A percentile compares a stretch with the other conserved stretches of the same genome.
phyloP scores from a whole-genome alignment of 2,329 filamentous ascomycete species.

The Microsporum canis region DNA sequence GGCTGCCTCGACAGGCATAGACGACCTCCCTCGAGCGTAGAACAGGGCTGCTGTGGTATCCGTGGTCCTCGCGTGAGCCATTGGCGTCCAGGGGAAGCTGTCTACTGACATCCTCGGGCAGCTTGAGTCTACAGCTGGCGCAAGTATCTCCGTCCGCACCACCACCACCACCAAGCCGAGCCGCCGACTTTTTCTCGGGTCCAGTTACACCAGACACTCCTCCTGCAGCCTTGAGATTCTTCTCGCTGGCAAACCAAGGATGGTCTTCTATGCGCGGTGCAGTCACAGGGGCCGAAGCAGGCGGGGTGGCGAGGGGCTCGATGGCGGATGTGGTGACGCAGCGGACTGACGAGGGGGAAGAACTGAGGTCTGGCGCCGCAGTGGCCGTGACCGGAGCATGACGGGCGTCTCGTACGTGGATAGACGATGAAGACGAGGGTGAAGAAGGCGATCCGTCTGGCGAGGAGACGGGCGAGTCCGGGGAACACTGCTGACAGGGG shows the following conservation, averaged over 20 bases:
- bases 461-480: constrained; percentile 28
- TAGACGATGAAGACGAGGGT: constrained; percentile 10
- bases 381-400: constrained; percentile 5
- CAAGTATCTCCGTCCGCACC: constrained; percentile 42
- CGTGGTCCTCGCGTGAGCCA: constrained; percentile 36
- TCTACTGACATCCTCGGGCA: constrained; percentile 44
- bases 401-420: constrained; percentile 9
- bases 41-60: constrained; percentile 45
- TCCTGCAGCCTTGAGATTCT: constrained; percentile 21
- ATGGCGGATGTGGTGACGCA: constrained; percentile 9
- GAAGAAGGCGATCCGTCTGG: constrained; percentile 33
- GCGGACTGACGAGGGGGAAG: constrained; percentile 9
- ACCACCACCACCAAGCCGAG: constrained; percentile 18
- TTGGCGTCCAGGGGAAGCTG: constrained; percentile 44
- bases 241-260: constrained; percentile 39
- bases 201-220: constrained; percentile 32
- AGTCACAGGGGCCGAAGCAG: constrained; percentile 13
- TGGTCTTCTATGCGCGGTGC: constrained; percentile 36
- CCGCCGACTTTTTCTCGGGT: neutral
- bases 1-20: constrained; percentile 38
- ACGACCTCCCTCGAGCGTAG: constrained; percentile 45
- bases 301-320: constrained; percentile 16
- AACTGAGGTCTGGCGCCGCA: neutral
- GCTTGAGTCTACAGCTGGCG: constrained; percentile 46
- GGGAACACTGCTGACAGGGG: constrained; percentile 43